phyloP scores from a whole-genome alignment of 1,284 basidiomycete species.

The Pterulicium gracile region DNA sequence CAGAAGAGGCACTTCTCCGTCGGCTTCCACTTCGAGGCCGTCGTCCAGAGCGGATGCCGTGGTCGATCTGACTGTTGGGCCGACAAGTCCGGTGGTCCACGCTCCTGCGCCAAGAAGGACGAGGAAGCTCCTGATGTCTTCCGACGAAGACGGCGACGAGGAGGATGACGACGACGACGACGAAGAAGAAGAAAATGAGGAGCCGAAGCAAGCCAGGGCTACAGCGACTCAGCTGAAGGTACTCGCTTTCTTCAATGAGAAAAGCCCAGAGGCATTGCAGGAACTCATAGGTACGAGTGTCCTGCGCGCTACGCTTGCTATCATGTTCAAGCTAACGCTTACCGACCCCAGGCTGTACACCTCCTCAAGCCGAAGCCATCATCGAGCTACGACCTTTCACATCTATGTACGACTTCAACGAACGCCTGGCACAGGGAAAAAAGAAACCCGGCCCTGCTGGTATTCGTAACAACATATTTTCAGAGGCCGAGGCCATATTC shows the following conservation, averaged over 20 bases:
- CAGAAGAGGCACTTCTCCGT: conserved; percentile 1
- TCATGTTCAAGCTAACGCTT: conserved; percentile 2
- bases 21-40: neutral
- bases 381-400: conserved; percentile 75
- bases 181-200: neutral
- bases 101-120: neutral
- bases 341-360: conserved; percentile 66
- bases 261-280: conserved; percentile 64
- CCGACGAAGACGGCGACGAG: conserved; percentile 4
- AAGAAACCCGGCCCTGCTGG: conserved; percentile 76
- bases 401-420: conserved; percentile 68
- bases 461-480: conserved; percentile 83
- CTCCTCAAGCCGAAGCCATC: conserved; percentile 76
- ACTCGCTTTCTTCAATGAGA: conserved; percentile 82
- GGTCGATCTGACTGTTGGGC: neutral
- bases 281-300: conserved; percentile 73
- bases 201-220: neutral
- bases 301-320: conserved; percentile 4
- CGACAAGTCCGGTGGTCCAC: neutral
- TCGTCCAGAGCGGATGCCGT: too few relatives aligned
- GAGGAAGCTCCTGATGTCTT: neutral
- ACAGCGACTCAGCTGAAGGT: conserved; percentile 31
- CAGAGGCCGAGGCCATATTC: conserved; percentile 84
- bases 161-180: neutral
- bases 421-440: conserved; percentile 70